A percentile compares a stretch with the other conserved stretches of the same genome.
These are phyloP conservation scores for Xylaria sp. DNA, from an alignment of 2,329 filamentous ascomycete species.

Conservation along the genomic window DNA sequence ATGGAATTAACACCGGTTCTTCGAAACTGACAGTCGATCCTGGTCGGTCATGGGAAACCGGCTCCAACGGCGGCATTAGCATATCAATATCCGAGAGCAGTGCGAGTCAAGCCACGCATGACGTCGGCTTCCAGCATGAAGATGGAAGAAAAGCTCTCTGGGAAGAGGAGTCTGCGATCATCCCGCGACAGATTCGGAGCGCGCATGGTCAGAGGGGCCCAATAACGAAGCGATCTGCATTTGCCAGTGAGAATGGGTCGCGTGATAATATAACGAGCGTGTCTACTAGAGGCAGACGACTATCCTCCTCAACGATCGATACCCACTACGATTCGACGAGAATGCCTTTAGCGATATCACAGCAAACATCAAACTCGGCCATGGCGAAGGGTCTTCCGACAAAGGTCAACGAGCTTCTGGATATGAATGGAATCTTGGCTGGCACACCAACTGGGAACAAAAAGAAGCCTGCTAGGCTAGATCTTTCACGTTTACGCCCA, in stretches of 20 bases:
- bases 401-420: conserved; percentile 59
- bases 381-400: conserved; percentile 66
- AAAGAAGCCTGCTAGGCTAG: conserved; percentile 61
- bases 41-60: conserved; percentile 55
- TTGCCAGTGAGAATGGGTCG: conserved; percentile 43
- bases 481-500: conserved; percentile 58
- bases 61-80: conserved; percentile 57
- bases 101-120: conserved; percentile 48
- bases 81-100: conserved; percentile 57
- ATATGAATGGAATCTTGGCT: conserved; percentile 54
- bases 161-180: conserved; percentile 60
- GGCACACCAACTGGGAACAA: conserved; percentile 51
- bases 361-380: conserved; percentile 67
- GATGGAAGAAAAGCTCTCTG: conserved; percentile 51
- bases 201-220: conserved; percentile 38
- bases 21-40: conserved; percentile 40
- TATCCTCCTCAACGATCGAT: conserved; percentile 65
- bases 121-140: conserved; percentile 43
- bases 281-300: conserved; percentile 58
- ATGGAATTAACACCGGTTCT: conserved; percentile 56
- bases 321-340: conserved; percentile 68
- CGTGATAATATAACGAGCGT: conserved; percentile 53
- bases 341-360: conserved; percentile 65
- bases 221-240: conserved; percentile 43
- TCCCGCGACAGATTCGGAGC: conserved; percentile 51